phyloP scores from a whole-genome alignment of 2,329 filamentous ascomycete species.

The Claviceps quebecensis region DNA sequence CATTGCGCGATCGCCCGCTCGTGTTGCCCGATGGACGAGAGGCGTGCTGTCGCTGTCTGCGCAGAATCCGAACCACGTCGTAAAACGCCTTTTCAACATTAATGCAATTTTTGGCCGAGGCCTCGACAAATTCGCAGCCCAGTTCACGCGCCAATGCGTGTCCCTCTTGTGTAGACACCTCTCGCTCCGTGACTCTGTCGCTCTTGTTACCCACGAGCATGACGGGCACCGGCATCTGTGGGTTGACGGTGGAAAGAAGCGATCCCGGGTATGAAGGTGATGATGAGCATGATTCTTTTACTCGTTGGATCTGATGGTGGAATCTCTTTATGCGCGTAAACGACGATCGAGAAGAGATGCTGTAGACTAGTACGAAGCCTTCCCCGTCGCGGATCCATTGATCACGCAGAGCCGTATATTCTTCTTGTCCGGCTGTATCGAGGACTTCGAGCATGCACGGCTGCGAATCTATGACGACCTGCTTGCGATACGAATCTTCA shows the following conservation, averaged over 20 bases:
- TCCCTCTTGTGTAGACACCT: constrained; percentile 93
- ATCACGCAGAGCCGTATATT: constrained; percentile 91
- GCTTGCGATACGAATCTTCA: constrained; percentile 77
- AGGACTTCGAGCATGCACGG: constrained; percentile 96
- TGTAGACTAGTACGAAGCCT: constrained; percentile 95
- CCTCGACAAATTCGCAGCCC: constrained; percentile 92
- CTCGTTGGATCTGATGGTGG: constrained; percentile 90
- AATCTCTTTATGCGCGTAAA: constrained; percentile 92
- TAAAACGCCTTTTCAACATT: constrained; percentile 98
- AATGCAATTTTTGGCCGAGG: constrained; percentile 94
- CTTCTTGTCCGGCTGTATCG: constrained; percentile 95
- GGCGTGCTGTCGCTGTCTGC: constrained; percentile 59
- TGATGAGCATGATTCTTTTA: constrained; percentile 77
- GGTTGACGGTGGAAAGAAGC: constrained; percentile 45
- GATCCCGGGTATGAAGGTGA: constrained; percentile 68
- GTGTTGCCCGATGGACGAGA: constrained; percentile 24
- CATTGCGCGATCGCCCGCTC: constrained; percentile 23
- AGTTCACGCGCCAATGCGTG: constrained; percentile 81
- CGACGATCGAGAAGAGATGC: constrained; percentile 91
- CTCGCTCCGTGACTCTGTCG: constrained; percentile 87
- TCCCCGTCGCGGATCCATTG: constrained; percentile 98
- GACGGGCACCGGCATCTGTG: constrained; percentile 66
- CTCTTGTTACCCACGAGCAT: constrained; percentile 99
- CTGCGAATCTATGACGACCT: constrained; percentile 84
- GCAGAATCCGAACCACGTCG: constrained; percentile 83